Evolutionary conservation across 2,329 filamentous ascomycete genomes (phyloP).

Genomic region (Cryphonectria nitschkei): DNA sequence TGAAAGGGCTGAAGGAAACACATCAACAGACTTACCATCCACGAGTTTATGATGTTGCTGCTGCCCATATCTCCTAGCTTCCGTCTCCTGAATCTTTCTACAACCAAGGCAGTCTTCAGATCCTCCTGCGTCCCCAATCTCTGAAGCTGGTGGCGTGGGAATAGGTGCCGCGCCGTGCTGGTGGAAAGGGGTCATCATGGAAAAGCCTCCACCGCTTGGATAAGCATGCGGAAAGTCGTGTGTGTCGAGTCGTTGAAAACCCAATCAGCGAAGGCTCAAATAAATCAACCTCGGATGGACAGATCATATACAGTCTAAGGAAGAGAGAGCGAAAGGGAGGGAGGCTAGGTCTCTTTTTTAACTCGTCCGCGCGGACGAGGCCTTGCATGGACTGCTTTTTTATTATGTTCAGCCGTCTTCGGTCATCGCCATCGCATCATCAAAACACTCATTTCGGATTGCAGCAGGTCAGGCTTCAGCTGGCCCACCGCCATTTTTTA

Average conservation of each 20-base stretch:
- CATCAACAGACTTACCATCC: slow-evolving; percentile 3
- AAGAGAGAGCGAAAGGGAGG: neutral
- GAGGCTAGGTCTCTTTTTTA: neutral
- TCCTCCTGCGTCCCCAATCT: slow-evolving; percentile 11
- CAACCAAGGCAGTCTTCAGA: slow-evolving; percentile 21
- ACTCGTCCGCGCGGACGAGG: neutral
- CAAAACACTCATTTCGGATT: neutral
- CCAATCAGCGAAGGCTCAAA: neutral
- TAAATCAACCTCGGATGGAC: neutral
- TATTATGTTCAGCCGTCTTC: neutral
- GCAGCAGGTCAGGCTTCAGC: neutral
- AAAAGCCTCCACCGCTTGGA: neutral
- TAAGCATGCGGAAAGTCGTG: neutral
- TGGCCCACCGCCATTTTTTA: neutral
- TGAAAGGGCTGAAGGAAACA: neutral
- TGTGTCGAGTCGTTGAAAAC: neutral
- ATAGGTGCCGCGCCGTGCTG: slow-evolving; percentile 3
- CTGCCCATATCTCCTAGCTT: slow-evolving; percentile 21
- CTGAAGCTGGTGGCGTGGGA: slow-evolving; percentile 25
- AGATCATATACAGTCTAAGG: neutral
- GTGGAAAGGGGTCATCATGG: slow-evolving; percentile 11
- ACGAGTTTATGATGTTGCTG: slow-evolving; percentile 5
- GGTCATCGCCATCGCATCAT: neutral
- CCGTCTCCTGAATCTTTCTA: slow-evolving; percentile 20
- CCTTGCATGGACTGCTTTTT: neutral